Conservation (phyloP, 768 basidiomycete genomes). For the Porphyrellus cyaneotinctus region DNA sequence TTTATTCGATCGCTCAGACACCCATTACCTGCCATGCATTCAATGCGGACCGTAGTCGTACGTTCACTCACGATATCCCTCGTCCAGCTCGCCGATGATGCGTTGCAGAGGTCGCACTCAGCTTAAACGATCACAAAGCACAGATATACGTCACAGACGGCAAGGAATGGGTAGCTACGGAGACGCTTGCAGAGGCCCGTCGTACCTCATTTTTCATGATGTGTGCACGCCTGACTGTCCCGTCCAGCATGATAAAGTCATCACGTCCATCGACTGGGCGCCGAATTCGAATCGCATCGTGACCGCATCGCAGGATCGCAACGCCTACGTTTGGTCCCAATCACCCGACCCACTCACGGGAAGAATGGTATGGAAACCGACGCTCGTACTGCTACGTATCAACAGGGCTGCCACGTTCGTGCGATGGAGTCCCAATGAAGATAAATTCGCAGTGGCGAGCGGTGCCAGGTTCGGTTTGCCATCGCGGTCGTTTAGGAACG, state of each 20-base stretch:
- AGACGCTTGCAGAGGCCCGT: conserved; percentile 80
- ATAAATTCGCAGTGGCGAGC: conserved; percentile 98
- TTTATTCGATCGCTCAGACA: conserved; percentile 71
- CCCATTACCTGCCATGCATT: conserved; percentile 91
- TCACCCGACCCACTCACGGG: conserved; percentile 70
- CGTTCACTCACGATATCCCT: conserved; percentile 31
- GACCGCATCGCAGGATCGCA: conserved; percentile 97
- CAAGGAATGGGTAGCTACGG: conserved; percentile 62
- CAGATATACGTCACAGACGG: conserved; percentile 73
- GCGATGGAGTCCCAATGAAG: conserved; percentile 94
- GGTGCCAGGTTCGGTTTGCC: conserved; percentile 68
- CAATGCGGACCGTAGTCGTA: conserved; percentile 83
- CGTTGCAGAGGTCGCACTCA: conserved; percentile 77
- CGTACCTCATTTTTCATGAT: neutral
- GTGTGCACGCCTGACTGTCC: neutral
- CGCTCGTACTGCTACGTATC: conserved; percentile 90
- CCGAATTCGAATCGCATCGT: conserved; percentile 96
- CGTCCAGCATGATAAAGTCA: conserved; percentile 88
- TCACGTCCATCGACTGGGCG: conserved; percentile 99
- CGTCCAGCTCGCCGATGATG: conserved; percentile 4
- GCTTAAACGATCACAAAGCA: conserved; percentile 85
- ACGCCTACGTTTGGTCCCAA: conserved; percentile 98
- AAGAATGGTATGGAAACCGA: conserved; percentile 83
- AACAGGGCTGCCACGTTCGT: conserved; percentile 95
- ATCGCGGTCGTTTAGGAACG: neutral